Evolutionary conservation across 306 rosid genomes (phyloP).

Genomic region (Castanea sativa): DNA sequence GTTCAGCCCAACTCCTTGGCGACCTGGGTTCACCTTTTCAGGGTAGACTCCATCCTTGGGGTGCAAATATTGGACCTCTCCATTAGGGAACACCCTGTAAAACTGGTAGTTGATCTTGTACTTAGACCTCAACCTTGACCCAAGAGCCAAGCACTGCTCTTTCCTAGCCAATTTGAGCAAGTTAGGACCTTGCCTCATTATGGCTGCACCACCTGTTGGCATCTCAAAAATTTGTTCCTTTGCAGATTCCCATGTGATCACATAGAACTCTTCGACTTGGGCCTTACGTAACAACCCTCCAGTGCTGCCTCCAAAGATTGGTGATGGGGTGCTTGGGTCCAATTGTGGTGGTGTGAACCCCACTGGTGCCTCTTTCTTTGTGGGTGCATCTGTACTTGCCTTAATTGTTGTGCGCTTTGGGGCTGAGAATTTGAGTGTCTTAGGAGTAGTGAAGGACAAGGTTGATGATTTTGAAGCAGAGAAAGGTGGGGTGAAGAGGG

Average conservation of each 20-base stretch:
- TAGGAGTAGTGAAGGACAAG: constrained; percentile 47
- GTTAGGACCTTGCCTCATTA: constrained; percentile 92
- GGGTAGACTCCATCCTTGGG: constrained; percentile 99
- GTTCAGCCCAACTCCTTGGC: constrained; percentile 87
- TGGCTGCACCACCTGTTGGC: constrained; percentile 99
- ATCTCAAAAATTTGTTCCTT: constrained; percentile 97
- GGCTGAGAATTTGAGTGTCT: constrained; percentile 38
- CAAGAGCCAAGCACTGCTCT: constrained; percentile 98
- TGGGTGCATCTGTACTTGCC: constrained; percentile 29
- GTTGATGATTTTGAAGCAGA: constrained; percentile 33
- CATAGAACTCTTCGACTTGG: constrained; percentile 94
- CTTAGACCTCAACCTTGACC: constrained; percentile 83
- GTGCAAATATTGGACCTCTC: constrained; percentile 94
- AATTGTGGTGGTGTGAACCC: constrained; percentile 90
- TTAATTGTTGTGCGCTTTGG: constrained; percentile 30
- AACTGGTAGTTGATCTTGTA: constrained; percentile 98
- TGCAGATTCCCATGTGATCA: constrained; percentile 88
- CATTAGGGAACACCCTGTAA: constrained; percentile 97
- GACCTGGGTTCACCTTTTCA: constrained; percentile 92
- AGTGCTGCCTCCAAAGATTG: constrained; percentile 93
- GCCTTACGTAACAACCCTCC: constrained; percentile 90
- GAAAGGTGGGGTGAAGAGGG: constrained; percentile 69
- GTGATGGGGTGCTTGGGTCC: constrained; percentile 94
- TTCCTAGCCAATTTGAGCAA: constrained; percentile 86
- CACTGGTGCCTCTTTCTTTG: constrained; percentile 57